Evolutionary conservation across 2,329 filamentous ascomycete genomes (phyloP).

Genomic region (Aspergillus sergii): DNA sequence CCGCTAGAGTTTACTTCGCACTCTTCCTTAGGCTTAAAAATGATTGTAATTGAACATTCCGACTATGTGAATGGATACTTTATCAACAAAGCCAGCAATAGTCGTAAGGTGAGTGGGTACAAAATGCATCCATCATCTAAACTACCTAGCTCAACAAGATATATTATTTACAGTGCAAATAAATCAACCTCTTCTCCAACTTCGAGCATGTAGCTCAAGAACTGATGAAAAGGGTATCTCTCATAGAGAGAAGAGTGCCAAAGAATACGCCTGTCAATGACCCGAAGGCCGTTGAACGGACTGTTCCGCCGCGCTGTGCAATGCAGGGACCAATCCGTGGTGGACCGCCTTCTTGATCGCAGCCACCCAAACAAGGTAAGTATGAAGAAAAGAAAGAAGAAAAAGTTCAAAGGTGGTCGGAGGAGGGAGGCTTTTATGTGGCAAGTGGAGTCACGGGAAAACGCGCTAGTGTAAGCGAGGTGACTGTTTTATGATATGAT

Average conservation of each 20-base stretch:
- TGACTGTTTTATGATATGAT: neutral
- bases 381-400: constrained; percentile 52
- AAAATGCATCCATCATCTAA: no score
- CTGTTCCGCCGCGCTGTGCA: constrained; percentile 59
- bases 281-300: constrained; percentile 53
- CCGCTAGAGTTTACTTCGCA: no score
- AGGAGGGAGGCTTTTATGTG: constrained; percentile 26
- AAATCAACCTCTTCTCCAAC: constrained; percentile 34
- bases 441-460: neutral
- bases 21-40: no score
- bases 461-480: constrained; percentile 26
- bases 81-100: no score
- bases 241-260: constrained; percentile 30
- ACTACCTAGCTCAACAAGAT: no score
- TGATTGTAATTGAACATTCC: no score
- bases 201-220: constrained; percentile 31
- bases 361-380: constrained; percentile 54
- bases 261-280: constrained; percentile 54
- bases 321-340: constrained; percentile 57
- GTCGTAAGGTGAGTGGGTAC: no score
- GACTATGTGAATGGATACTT: no score
- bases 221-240: constrained; percentile 35
- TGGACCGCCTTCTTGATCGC: constrained; percentile 50
- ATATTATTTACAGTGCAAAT: neutral
- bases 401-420: constrained; percentile 32